These are phyloP conservation scores for Dalechampia spathulata DNA, from an alignment of 441 rosid species.

Conservation along the genomic window DNA sequence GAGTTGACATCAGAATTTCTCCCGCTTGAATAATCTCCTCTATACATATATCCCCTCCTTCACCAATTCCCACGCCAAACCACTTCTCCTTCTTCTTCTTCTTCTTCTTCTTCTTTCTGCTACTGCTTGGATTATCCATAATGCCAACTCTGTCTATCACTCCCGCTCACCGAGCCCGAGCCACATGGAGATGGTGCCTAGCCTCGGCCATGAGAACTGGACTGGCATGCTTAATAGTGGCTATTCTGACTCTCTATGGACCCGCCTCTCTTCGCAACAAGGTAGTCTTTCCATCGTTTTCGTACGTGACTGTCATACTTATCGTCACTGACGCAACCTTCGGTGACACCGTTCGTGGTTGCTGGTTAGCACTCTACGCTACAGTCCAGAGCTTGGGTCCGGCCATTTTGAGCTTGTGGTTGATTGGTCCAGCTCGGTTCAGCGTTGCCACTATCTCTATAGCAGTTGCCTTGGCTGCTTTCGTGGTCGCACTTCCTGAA, in stretches of 20 bases:
- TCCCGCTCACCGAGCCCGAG: conserved; percentile 15
- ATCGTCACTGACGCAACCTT: conserved; percentile 60
- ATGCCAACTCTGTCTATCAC: conserved; percentile 11
- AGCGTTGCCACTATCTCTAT: conserved; percentile 41
- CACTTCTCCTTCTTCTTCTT: background rate
- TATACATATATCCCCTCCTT: conserved; percentile 5
- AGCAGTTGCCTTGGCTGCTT: conserved; percentile 54
- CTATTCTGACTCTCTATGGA: conserved; percentile 49
- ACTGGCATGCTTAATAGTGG: conserved; percentile 60
- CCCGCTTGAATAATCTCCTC: background rate
- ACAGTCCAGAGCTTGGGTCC: conserved; percentile 69
- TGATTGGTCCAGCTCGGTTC: conserved; percentile 60
- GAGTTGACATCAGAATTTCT: no score
- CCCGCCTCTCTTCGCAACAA: conserved; percentile 31
- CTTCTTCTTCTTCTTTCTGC: no score
- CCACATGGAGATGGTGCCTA: conserved; percentile 43
- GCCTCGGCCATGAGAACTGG: conserved; percentile 60
- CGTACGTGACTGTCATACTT: conserved; percentile 54
- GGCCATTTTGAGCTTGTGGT: conserved; percentile 50
- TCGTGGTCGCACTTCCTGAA: conserved; percentile 53
- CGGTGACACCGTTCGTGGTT: conserved; percentile 60
- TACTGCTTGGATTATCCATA: no score
- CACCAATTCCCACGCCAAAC: background rate
- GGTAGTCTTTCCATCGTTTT: conserved; percentile 57
- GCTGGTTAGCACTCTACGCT: conserved; percentile 75